A percentile compares a stretch with the other conserved stretches of the same genome.
Evolutionary conservation across 805 yeast species (phyloP).

Genomic region (Sugiyamaella valdiviana): DNA sequence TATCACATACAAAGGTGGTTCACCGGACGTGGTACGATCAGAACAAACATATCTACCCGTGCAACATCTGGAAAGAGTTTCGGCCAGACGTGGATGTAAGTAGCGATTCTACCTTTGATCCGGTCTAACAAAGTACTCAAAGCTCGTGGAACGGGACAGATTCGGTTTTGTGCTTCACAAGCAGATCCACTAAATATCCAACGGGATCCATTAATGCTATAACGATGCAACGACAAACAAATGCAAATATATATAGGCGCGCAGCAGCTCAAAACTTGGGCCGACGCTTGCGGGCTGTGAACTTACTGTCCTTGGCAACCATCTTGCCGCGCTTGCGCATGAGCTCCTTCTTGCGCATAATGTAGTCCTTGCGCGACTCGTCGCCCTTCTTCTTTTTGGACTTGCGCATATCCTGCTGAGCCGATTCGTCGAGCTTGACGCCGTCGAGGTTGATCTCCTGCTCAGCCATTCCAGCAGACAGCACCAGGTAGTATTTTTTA

Average conservation of each 20-base stretch:
- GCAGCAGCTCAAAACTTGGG: slow-evolving; percentile 46
- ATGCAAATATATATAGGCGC: neutral
- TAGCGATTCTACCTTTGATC: neutral
- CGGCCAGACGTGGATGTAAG: slow-evolving; percentile 24
- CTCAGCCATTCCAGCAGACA: slow-evolving; percentile 79
- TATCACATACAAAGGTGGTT: slow-evolving; percentile 23
- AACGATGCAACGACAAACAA: neutral
- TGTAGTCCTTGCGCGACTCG: slow-evolving; percentile 76
- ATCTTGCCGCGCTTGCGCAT: slow-evolving; percentile 84
- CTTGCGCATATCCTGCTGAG: slow-evolving; percentile 16
- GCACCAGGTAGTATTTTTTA: slow-evolving; percentile 82
- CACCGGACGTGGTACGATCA: slow-evolving; percentile 26
- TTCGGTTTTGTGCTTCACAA: slow-evolving; percentile 16
- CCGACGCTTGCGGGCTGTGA: slow-evolving; percentile 79
- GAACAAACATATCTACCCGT: slow-evolving; percentile 29
- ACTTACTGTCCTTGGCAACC: slow-evolving; percentile 86
- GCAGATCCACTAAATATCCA: neutral
- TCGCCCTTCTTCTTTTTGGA: slow-evolving; percentile 45
- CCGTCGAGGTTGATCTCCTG: slow-evolving; percentile 71
- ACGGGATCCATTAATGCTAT: neutral
- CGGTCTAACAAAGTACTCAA: slow-evolving; percentile 15
- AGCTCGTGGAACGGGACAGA: slow-evolving; percentile 21
- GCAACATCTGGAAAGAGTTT: slow-evolving; percentile 26
- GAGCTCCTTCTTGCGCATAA: slow-evolving; percentile 84
- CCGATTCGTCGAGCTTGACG: slow-evolving; percentile 69